Base-by-base conservation (phyloP, 2,329 filamentous ascomycete genomes). In the Epichloe elymi region DNA sequence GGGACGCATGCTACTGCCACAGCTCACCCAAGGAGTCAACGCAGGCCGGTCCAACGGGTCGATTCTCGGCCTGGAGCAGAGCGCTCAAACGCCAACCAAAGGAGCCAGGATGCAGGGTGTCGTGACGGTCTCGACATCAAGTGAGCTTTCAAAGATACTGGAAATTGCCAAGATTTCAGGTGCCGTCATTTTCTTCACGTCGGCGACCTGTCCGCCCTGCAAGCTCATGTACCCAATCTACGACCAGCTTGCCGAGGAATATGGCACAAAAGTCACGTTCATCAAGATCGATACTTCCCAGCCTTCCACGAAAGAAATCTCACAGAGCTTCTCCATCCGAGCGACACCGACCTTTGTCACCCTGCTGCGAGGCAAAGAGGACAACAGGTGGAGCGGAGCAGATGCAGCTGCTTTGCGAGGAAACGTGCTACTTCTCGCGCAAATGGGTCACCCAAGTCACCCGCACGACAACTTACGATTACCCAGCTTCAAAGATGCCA, bases 101-200 rank as follows among this genome's bases (percentile, higher is more conserved):
- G 44, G 46, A 41, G 50, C 45, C 35, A 47, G 15, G 30, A 53
- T 50, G 45, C 48, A 40, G 49, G 62, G 51, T 36, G 86, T 94
- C 17, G 76, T 78, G 52, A 76, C 78, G 52, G 76, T 83, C 7
- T 78, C 74, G 26, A 80, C 70, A 20, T 51, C 57, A 12, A 45
- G 61, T 3, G 63, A 70, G 4, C 62, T 69, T 3, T 55, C 57
- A 3, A 51, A 52, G 1, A 40, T 67, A 3, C 65, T 83, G 4
- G 65, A 68, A 5, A 77, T 83, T 30, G 85, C 86, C 0, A 73
- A 74, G 30, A 73, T 76, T 5, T 82, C 85, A 1, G 88, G 84
- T 54, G 87, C 87, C 0, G 79, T 91, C 38, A 76, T 96, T 51
- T 96, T 96, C 72, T 97, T 97, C 70, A 96, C 91, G 0, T 95